Base-by-base conservation (phyloP, 2,329 filamentous ascomycete genomes). In the Kalmusia sp. region DNA sequence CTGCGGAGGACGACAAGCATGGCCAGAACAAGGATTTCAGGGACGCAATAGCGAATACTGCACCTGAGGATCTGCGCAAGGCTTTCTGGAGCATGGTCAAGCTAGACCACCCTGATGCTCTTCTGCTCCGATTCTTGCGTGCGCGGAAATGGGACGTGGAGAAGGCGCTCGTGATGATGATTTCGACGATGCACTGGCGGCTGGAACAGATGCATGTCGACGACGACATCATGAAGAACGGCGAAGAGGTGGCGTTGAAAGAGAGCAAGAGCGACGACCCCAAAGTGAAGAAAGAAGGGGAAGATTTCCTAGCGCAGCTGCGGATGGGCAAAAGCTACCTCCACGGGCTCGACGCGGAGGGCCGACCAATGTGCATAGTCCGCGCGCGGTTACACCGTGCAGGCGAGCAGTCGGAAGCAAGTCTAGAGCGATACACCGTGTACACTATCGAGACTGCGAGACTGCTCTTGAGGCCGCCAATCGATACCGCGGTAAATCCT, bases 1-100 rank as follows among this genome's bases (percentile, higher is more conserved):
- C 70, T 11, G 66, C 70, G 21, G 69, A 72, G 6, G 90, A 97
- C 51, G 95, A 99, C 78, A 99, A 98, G 78, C 93, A 96, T 72
- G 93, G 92, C 40, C 90, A 95, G 75, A 90, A 85, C 31, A 95
- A 93, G 76, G 87, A 92, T 44, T 97, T 92, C 76, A 85, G 91
- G 63, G 87, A 93, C 34, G 91, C 92, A 0, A 76, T 99, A 8
- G 87, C 89, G 43, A 91, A 84, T 54, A 84, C 89, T 67, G 83
- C 87, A 0, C 91, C 93, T 0, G 91, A 96, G 66, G 83, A 89
- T 37, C 85, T 99, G 60, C 86, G 92, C 47, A 80, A 82, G 14
- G 88, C 92, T 0, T 90, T 98, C 70, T 98, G 95, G 95, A 84
- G 80, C 62, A 96, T 97, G 92, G 85, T 93, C 53, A 99, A 98